Conservation (phyloP, 1,139 yeast species). For the Pneumocystis oryctolagi region DNA sequence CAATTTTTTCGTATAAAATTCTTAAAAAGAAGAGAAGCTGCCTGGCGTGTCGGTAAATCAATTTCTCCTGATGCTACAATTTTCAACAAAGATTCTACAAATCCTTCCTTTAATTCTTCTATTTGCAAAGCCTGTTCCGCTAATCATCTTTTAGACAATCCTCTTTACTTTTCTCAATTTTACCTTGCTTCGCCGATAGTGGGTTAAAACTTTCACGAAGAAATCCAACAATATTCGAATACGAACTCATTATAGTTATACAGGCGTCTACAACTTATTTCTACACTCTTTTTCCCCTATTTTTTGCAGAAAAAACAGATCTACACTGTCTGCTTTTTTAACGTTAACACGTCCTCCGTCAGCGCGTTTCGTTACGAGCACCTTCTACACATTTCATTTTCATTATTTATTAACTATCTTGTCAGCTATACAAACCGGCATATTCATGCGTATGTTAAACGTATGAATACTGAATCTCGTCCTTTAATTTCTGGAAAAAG, state of each 20-base stretch:
- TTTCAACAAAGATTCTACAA: slow-evolving; percentile 58
- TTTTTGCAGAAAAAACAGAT: neutral
- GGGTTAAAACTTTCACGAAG: slow-evolving; percentile 16
- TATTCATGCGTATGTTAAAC: no score
- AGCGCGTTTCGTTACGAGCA: neutral
- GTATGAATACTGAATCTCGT: neutral
- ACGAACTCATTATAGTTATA: neutral
- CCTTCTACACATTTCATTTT: neutral
- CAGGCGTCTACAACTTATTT: no score
- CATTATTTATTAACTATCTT: neutral
- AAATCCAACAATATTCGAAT: slow-evolving; percentile 9
- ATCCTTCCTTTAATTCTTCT: slow-evolving; percentile 55
- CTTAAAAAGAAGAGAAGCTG: slow-evolving; percentile 83
- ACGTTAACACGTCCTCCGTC: neutral
- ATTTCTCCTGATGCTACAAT: slow-evolving; percentile 53
- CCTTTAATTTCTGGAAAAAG: neutral
- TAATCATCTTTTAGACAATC: neutral
- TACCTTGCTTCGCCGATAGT: slow-evolving; percentile 15
- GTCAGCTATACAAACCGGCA: no score
- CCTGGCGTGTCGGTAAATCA: slow-evolving; percentile 50
- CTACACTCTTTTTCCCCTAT: neutral
- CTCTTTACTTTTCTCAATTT: neutral
- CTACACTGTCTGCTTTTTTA: neutral
- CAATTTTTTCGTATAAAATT: slow-evolving; percentile 72
- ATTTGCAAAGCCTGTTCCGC: slow-evolving; percentile 35